Base-by-base conservation (phyloP, 2,329 filamentous ascomycete genomes). In the Anthostomella pinea region DNA sequence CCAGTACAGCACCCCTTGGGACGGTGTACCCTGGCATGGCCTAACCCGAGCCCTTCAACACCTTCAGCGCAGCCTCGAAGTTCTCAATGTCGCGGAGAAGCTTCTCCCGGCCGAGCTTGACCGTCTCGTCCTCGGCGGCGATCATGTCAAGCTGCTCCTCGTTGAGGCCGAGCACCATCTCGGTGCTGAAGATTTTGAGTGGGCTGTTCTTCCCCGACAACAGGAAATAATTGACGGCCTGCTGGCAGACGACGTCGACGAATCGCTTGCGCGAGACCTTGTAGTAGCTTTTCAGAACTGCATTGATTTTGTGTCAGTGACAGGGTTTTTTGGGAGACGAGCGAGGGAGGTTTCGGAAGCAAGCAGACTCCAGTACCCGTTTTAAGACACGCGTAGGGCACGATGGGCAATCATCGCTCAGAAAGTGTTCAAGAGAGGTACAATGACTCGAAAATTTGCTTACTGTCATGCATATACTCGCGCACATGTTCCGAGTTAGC, bases 261-360 rank as follows among this genome's bases (percentile, higher is more conserved):
- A 87, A 83, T 0, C 79, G 71, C 49, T 75, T 75, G 9, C 65
- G 66, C 0, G 79, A 68, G 2, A 83, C 72, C 17, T 75, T 69
- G 62, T 86, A 85, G 56, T 81, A 86, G 2, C 72, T 67, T 18
- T 66, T 56, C 0, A 86, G 63, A 1, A 76, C 72, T 83, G 76
- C 4, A 42, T 34, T 3, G 25, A 7, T n/a, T n/a, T n/a, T 7
- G 25, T 6, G 25, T 6, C 25, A 6, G 10, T 8, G 10, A 8
- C 10, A 27, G 25, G 6, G 11, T n/a, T n/a, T n/a, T n/a, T n/a
- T n/a, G n/a, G n/a, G n/a, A n/a, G n/a, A n/a, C n/a, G n/a, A n/a
- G n/a, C n/a, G n/a, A n/a, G n/a, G n/a, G n/a, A n/a, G n/a, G n/a
- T n/a, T n/a, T n/a, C n/a, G n/a, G n/a, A n/a, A n/a, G n/a, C n/a